Percentiles rank a stretch among this genome's conserved stretches.
Evolutionary conservation across 306 rosid species (phyloP).

Genomic region (Trifolium fragiferum): DNA sequence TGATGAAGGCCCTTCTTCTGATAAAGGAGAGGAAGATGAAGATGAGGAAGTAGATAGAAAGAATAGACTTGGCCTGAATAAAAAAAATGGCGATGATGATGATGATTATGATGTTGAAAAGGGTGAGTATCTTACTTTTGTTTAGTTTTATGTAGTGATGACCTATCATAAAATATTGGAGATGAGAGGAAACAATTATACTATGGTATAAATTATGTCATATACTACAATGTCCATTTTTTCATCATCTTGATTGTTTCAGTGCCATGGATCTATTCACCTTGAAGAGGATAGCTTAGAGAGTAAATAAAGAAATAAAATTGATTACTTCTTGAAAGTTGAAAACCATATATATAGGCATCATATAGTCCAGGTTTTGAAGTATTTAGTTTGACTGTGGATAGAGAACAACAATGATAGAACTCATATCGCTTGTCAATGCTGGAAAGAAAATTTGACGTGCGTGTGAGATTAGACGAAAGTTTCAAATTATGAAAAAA

Average conservation of each 20-base stretch:
- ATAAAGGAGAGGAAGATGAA: slow-evolving; percentile 92
- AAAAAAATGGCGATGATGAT: slow-evolving; percentile 71
- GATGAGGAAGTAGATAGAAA: slow-evolving; percentile 82
- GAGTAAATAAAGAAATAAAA: slow-evolving; percentile 10
- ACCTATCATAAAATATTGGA: slow-evolving; percentile 31
- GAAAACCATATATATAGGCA: slow-evolving; percentile 16
- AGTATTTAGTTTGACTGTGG: slow-evolving; percentile 25
- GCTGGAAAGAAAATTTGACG: background rate
- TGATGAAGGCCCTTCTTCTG: slow-evolving; percentile 81
- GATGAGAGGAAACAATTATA: slow-evolving; percentile 16
- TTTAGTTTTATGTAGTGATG: slow-evolving; percentile 28
- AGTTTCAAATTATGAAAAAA: background rate
- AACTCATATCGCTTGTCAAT: slow-evolving; percentile 22
- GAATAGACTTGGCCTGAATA: slow-evolving; percentile 71
- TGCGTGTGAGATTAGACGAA: background rate
- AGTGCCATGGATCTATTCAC: slow-evolving; percentile 18
- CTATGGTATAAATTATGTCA: slow-evolving; percentile 22
- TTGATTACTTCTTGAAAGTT: slow-evolving; percentile 16
- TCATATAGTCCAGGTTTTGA: slow-evolving; percentile 11
- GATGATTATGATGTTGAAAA: slow-evolving; percentile 78
- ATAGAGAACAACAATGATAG: slow-evolving; percentile 16
- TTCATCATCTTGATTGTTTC: slow-evolving; percentile 8
- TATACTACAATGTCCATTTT: background rate
- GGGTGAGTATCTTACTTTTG: slow-evolving; percentile 56
- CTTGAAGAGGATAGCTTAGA: slow-evolving; percentile 12